phyloP scores from a whole-genome alignment of 129 eudicot species.

The Saussurea involucrata region DNA sequence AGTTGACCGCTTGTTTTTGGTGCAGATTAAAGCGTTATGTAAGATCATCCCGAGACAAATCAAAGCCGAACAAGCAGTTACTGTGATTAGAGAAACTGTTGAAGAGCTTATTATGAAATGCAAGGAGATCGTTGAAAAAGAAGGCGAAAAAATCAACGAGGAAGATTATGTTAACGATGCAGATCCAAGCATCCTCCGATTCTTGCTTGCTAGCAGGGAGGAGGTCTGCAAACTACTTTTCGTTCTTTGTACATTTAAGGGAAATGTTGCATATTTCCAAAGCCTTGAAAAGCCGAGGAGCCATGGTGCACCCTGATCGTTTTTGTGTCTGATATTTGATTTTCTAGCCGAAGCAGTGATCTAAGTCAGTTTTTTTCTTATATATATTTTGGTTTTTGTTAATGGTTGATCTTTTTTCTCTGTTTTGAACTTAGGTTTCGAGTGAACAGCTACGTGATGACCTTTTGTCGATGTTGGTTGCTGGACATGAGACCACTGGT shows the following conservation, averaged over 20 bases:
- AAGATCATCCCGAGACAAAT: constrained; percentile 91
- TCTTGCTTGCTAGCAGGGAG: constrained; percentile 98
- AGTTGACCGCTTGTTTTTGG: neutral
- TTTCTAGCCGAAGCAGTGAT: neutral
- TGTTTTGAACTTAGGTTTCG: constrained; percentile 57
- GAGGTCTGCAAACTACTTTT: constrained; percentile 49
- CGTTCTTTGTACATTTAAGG: neutral
- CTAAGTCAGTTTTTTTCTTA: neutral
- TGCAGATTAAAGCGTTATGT: constrained; percentile 74
- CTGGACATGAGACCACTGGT: constrained; percentile 98
- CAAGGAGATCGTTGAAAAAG: constrained; percentile 81
- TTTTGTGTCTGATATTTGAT: neutral
- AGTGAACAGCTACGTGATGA: constrained; percentile 89
- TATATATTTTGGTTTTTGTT: neutral
- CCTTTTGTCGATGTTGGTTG: constrained; percentile 98
- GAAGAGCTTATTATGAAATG: constrained; percentile 85
- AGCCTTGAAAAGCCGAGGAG: neutral
- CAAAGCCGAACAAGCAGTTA: constrained; percentile 87
- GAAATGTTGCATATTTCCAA: neutral
- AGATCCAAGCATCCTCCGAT: constrained; percentile 95
- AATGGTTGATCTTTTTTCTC: neutral
- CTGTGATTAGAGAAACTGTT: constrained; percentile 74
- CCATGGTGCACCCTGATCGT: neutral
- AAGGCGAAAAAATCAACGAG: constrained; percentile 90
- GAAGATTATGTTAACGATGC: constrained; percentile 94